Evolutionary conservation across 1,284 basidiomycete species (phyloP).

Genomic region (Lentinula novae-zelandiae): DNA sequence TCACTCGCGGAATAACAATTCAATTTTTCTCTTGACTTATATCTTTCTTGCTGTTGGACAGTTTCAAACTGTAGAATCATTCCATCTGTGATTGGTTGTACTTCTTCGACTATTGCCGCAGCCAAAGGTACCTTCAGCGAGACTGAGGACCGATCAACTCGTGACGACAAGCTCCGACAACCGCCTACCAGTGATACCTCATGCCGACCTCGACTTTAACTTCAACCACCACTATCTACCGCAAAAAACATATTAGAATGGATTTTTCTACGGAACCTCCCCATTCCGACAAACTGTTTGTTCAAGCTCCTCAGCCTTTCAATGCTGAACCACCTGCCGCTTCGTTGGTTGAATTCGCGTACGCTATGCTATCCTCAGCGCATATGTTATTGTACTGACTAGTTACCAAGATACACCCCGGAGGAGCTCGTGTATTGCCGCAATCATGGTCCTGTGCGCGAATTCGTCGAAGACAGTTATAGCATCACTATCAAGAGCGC

Average conservation of each 20-base stretch:
- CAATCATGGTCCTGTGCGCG: constrained; percentile 56
- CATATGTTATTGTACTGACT: neutral
- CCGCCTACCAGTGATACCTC: neutral
- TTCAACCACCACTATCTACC: neutral
- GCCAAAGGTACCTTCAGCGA: neutral
- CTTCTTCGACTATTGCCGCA: neutral
- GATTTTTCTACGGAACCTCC: constrained; percentile 40
- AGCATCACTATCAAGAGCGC: constrained; percentile 36
- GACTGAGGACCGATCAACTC: neutral
- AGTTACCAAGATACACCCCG: constrained; percentile 40
- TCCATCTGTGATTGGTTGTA: neutral
- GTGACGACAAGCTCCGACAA: constrained; percentile 3
- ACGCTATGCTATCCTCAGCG: neutral
- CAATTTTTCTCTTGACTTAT: neutral
- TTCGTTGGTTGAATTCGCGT: constrained; percentile 43
- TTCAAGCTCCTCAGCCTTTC: constrained; percentile 47
- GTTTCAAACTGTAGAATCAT: neutral
- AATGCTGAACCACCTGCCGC: constrained; percentile 55
- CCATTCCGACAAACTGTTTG: constrained; percentile 42
- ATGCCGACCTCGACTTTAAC: neutral
- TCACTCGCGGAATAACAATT: neutral
- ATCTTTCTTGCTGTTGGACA: neutral
- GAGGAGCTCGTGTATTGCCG: constrained; percentile 59
- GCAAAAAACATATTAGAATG: constrained; percentile 23
- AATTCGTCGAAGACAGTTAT: constrained; percentile 44